Conservation (phyloP, 768 basidiomycete species). For the Agaricus subrufescens region DNA sequence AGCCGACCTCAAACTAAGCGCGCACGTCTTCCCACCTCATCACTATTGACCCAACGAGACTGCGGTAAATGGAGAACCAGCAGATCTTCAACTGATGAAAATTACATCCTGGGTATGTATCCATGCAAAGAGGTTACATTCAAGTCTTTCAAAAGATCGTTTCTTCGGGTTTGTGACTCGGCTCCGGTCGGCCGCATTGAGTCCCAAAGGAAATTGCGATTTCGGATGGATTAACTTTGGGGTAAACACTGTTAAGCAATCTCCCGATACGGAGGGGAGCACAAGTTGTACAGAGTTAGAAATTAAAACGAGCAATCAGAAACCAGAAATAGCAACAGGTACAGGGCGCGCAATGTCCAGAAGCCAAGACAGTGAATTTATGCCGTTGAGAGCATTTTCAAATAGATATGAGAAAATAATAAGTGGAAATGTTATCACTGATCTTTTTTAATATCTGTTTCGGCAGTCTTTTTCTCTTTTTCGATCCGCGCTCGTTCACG, state of each 20-base stretch:
- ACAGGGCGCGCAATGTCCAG: not conserved
- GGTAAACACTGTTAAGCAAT: not conserved
- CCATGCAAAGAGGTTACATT: not conserved
- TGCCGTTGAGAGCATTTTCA: not conserved
- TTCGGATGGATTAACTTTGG: not conserved
- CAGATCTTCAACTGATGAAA: too few relatives aligned
- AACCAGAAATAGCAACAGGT: not conserved
- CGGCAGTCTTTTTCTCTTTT: conserved; percentile 21
- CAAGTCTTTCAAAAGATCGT: not conserved
- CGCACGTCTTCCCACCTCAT: too few relatives aligned
- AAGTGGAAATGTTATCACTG: conserved; percentile 20
- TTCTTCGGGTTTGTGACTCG: not conserved
- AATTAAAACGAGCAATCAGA: not conserved
- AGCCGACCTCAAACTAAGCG: too few relatives aligned
- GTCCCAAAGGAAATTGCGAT: conserved; percentile 5
- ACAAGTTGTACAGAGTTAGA: not conserved
- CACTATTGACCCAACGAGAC: too few relatives aligned
- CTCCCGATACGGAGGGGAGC: conserved; percentile 8
- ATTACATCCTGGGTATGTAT: too few relatives aligned
- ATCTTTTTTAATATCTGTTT: conserved; percentile 32
- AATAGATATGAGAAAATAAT: not conserved
- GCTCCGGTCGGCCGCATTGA: not conserved
- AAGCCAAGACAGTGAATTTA: not conserved
- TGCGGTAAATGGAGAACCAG: too few relatives aligned
- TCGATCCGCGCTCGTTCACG: conserved; percentile 29